These are phyloP conservation scores for Haematococcus lacustris DNA, from an alignment of 139 green algal species.

Conservation along the genomic window DNA sequence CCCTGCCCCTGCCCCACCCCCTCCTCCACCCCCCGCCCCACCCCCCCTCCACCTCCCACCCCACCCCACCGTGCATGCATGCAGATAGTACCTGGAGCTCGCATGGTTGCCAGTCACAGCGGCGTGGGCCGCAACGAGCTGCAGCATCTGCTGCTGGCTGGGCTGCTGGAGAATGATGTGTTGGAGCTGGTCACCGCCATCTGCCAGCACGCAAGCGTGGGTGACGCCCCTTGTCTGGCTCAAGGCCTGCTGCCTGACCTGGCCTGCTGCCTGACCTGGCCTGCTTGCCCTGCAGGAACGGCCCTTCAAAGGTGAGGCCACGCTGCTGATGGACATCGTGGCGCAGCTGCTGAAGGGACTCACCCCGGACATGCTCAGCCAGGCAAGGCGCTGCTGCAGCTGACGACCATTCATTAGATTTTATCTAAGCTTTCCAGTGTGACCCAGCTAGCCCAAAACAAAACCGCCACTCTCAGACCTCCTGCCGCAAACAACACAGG, in stretches of 20 bases:
- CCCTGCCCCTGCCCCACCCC: neutral
- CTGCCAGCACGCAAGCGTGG: constrained; percentile 13
- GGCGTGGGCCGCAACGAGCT: neutral
- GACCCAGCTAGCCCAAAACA: too few species aligned
- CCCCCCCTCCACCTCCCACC: too few species aligned
- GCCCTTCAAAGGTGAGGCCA: constrained; percentile 50
- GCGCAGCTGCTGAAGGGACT: constrained; percentile 20
- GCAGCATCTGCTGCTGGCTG: constrained; percentile 41
- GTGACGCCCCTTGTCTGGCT: neutral
- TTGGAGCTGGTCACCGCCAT: constrained; percentile 62
- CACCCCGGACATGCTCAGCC: neutral
- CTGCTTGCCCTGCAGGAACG: constrained; percentile 9
- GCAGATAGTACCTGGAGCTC: too few species aligned
- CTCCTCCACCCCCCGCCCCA: neutral
- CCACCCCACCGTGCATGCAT: too few species aligned
- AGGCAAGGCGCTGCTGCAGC: too few species aligned
- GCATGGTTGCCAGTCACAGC: neutral
- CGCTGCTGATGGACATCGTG: constrained; percentile 70
- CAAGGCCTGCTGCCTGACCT: neutral
- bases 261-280: neutral
- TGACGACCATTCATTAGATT: too few species aligned
- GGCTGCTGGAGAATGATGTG: constrained; percentile 53
- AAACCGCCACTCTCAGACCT: too few species aligned
- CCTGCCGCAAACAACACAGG: too few species aligned
- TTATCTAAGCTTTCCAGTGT: too few species aligned